Base-by-base conservation (phyloP, 1,284 basidiomycete species). In the Mycena citricolor region DNA sequence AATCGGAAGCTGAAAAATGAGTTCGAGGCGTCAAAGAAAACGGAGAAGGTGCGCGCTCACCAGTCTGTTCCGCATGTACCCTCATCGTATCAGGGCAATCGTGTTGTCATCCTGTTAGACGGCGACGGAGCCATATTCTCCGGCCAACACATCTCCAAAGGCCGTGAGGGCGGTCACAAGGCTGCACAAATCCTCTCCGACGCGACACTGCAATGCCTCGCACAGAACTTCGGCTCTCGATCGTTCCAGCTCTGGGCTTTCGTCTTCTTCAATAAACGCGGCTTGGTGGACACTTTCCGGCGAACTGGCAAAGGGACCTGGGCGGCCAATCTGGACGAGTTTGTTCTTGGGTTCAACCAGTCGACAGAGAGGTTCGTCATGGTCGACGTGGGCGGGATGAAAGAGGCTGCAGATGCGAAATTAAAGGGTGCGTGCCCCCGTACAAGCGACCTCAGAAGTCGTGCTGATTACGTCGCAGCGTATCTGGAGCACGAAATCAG, bases 391-490 rank as follows among this genome's bases (percentile, higher is more conserved):
- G 85, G 86, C 19, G 70, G 67, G 42, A 80, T 73, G 40, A 87
- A 88, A 65, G 85, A 89, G 63, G 81, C 77, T 3, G 77, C 79
- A 21, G 83, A 86, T 59, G 71, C 78, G 32, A 89, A 89, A 65
- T 77, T 90, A 57, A 80, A 79, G 70, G 80, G 85, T 83, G 51
- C 22, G 59, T 45, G 26, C 24, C 46, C 12, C 13, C 37, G 11
- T 20, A 12, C 39, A 31, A 22, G 17, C 25, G 17, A 19, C 21
- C 24, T 16, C 30, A 21, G 32, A 37, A n/a, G n/a, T n/a, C 32
- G 25, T 22, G 40, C 16, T 32, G 35, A 26, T 22, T 11, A 23
- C 23, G n/a, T 54, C 37, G 14, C 57, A 81, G 81, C 69, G 40
- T 71, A 77, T 58, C 65, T 85, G 38, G 74, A 80, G 61, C 76